phyloP scores from a whole-genome alignment of 805 yeast genomes.

The Lachancea sp. region DNA sequence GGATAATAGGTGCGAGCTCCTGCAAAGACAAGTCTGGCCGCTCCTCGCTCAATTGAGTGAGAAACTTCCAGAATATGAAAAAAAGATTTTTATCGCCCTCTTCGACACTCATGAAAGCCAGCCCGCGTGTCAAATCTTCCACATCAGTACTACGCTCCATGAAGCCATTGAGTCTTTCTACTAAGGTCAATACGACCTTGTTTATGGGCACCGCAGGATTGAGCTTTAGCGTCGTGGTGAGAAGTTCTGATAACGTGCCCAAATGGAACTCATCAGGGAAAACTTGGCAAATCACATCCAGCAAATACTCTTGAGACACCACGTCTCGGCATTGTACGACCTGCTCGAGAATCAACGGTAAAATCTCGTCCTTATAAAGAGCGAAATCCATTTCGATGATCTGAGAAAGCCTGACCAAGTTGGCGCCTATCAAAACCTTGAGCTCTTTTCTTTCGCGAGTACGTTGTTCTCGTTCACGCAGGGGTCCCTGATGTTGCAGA shows the following conservation, averaged over 20 bases:
- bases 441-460: constrained; percentile 78
- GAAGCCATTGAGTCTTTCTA: constrained; percentile 49
- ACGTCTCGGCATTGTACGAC: constrained; percentile 87
- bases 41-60: constrained; percentile 45
- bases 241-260: constrained; percentile 58
- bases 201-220: constrained; percentile 66
- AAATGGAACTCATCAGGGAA: constrained; percentile 92
- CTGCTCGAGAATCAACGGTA: constrained; percentile 82
- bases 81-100: constrained; percentile 32
- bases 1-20: constrained; percentile 58
- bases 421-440: constrained; percentile 87
- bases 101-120: background rate
- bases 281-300: constrained; percentile 88
- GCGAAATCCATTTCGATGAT: constrained; percentile 63
- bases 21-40: constrained; percentile 63
- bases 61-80: constrained; percentile 59
- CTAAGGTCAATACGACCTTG: constrained; percentile 59
- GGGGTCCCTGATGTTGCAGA: constrained; percentile 90
- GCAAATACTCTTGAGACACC: constrained; percentile 84
- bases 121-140: constrained; percentile 2
- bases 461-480: constrained; percentile 70
- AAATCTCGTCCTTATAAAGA: constrained; percentile 42
- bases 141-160: constrained; percentile 13
- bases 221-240: constrained; percentile 59
- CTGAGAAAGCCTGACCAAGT: constrained; percentile 82